A percentile compares a stretch with the other conserved stretches of the same genome.
Evolutionary conservation across 768 basidiomycete species (phyloP).

Genomic region (Calocera cornea): DNA sequence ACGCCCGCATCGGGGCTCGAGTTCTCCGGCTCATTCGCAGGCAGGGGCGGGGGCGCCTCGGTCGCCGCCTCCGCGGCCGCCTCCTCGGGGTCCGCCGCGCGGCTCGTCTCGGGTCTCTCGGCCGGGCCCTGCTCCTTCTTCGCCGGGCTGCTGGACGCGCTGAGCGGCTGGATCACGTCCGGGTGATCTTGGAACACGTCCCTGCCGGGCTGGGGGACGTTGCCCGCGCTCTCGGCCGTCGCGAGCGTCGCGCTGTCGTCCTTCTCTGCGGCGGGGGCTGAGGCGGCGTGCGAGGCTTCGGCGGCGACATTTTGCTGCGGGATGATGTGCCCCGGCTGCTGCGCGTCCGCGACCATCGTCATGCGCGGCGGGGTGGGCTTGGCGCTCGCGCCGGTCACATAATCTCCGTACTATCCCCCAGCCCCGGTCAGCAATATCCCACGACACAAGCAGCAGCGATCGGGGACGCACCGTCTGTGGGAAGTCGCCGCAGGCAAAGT

Average conservation of each 20-base stretch:
- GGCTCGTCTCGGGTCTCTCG: background rate
- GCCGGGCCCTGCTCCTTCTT: background rate
- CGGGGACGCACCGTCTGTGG: background rate
- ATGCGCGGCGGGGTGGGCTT: background rate
- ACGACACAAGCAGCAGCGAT: background rate
- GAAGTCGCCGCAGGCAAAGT: constrained; percentile 55
- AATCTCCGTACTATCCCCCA: background rate
- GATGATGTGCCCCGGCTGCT: background rate
- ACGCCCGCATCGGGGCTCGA: background rate
- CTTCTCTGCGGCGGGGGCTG: background rate
- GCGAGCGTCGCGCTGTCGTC: background rate
- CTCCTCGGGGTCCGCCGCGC: background rate
- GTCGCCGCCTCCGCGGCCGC: background rate
- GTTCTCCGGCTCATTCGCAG: background rate
- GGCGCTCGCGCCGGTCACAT: background rate
- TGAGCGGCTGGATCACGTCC: background rate
- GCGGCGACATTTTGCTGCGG: background rate
- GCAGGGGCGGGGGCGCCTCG: background rate
- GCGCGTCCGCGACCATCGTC: background rate
- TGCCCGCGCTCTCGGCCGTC: background rate
- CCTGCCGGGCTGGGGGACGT: background rate
- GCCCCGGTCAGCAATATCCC: background rate
- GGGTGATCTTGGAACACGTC: constrained; percentile 4
- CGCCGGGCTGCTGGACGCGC: background rate
- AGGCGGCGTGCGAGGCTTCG: too few species aligned